phyloP scores from a whole-genome alignment of 257 asterid species.

The Capsicum chinense region DNA sequence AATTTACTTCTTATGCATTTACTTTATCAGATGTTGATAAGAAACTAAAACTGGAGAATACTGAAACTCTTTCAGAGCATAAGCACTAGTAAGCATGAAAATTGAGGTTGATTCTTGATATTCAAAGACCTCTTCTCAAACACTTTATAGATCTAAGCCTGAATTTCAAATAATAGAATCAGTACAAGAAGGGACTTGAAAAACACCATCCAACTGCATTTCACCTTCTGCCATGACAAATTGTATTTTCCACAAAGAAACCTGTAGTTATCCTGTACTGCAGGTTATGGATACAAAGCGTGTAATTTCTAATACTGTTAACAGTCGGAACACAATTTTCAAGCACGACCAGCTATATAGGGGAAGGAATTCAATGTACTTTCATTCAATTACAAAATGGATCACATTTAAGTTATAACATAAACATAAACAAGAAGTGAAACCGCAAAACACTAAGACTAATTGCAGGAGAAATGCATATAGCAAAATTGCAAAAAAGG shows the following conservation, averaged over 20 bases:
- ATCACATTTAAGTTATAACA: not conserved
- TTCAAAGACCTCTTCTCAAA: not conserved
- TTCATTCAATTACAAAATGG: not conserved
- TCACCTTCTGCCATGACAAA: slow-evolving; percentile 91
- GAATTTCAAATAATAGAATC: not conserved
- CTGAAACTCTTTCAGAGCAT: not conserved
- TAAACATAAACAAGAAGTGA: not conserved
- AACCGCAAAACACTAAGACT: not conserved
- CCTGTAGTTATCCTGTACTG: slow-evolving; percentile 88
- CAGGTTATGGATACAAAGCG: slow-evolving; percentile 58
- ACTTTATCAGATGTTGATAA: not conserved
- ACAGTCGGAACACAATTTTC: not conserved
- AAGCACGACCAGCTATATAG: not conserved
- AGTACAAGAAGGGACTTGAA: not conserved
- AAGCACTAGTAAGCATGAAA: not conserved
- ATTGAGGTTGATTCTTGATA: not conserved
- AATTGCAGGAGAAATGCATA: too few species aligned
- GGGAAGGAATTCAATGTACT: not conserved
- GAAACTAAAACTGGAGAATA: not conserved
- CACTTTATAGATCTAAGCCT: not conserved
- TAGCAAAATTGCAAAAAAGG: not conserved
- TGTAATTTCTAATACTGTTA: slow-evolving; percentile 23
- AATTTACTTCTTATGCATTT: too few species aligned
- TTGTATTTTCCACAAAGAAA: slow-evolving; percentile 84
- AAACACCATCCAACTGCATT: not conserved